Evolutionary conservation across 441 rosid species (phyloP), one percentile per base, ranked within the genome.

Genomic region (Adansonia grandidieri): DNA sequence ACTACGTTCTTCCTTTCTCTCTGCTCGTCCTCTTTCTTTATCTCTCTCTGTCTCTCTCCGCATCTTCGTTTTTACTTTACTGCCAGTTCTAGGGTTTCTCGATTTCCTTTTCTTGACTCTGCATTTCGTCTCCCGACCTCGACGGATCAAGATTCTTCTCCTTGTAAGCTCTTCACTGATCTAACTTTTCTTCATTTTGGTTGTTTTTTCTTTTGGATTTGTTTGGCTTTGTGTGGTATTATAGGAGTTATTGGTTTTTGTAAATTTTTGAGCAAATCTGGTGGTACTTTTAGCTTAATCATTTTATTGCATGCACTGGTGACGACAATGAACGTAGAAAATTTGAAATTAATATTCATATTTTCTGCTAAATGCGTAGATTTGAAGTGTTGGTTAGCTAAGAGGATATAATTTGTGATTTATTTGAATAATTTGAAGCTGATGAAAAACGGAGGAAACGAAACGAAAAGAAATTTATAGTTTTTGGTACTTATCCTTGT

Each of bases 161-260:
- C 85, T 76, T 73, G 98, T 95, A 89, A 91, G 98, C 84, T 87
- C 70, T 72, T 81, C 56, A 15, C 70, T 76, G 81, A 80, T 81
- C 54, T 75, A 5, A 71, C 62, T 61, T 79, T 82, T 60, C 2
- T 78, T 75, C 78, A 32, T 73, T 85, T 65, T 73, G n/a, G 48
- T 44, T 40, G 37, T 2, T 13, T 42, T 48, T 48, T 71, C 4
- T 58, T 45, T 15, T 48, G 51, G 54, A 7, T 11, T 79, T 2
- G 10, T 56, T 6, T 51, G 17, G 45, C n/a, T 62, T 50, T 61
- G 47, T 72, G 19, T 67, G 65, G n/a, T 78, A 48, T 40, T 22
- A 6, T 51, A 69, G 17, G 56, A 17, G 28, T 9, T 40, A 6
- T 48, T 75, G 74, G 45, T 50, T 13, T 17, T 56, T 56, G 53